phyloP scores from a whole-genome alignment of 768 basidiomycete genomes.

The Amylocystis lapponica region DNA sequence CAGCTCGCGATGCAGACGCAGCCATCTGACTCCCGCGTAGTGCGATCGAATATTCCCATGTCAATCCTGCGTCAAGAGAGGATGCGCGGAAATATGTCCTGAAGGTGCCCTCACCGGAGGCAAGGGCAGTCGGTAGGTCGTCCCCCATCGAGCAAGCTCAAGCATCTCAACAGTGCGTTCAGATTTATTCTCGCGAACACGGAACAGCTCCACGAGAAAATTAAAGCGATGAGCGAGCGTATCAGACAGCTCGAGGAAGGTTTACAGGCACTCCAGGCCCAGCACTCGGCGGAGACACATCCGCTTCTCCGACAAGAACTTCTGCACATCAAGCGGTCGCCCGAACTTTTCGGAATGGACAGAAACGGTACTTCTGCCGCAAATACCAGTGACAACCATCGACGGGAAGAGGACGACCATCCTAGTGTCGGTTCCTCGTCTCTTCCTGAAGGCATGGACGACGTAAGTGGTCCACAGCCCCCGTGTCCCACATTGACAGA shows the following conservation, averaged over 20 bases:
- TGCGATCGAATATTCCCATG: conserved; percentile 66
- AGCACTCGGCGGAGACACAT: conserved; percentile 44
- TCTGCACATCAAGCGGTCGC: conserved; percentile 56
- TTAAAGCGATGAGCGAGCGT: conserved; percentile 51
- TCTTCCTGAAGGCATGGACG: conserved; percentile 13
- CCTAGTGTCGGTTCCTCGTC: conserved; percentile 5
- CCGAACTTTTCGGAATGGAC: conserved; percentile 43
- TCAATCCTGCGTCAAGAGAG: conserved; percentile 32
- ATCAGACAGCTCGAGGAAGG: conserved; percentile 65
- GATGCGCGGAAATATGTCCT: conserved; percentile 23
- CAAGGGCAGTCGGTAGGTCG: conserved; percentile 60
- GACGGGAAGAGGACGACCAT: conserved; percentile 8
- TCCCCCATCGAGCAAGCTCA: conserved; percentile 50
- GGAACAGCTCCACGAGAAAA: conserved; percentile 65
- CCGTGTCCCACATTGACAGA: too few relatives aligned
- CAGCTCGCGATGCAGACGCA: conserved; percentile 41
- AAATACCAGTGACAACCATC: conserved; percentile 1
- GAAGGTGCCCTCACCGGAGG: conserved; percentile 63
- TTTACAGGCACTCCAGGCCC: conserved; percentile 44
- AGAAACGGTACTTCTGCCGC: conserved; percentile 9
- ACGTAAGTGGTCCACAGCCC: conserved; percentile 11
- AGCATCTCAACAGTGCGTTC: conserved; percentile 3
- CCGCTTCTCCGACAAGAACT: conserved; percentile 52
- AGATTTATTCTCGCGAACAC: conserved; percentile 75
- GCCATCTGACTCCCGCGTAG: conserved; percentile 55